A percentile compares a stretch with the other conserved stretches of the same genome.
Evolutionary conservation across 768 basidiomycete genomes (phyloP).

Genomic region (Tricholoma bakamatsutake): DNA sequence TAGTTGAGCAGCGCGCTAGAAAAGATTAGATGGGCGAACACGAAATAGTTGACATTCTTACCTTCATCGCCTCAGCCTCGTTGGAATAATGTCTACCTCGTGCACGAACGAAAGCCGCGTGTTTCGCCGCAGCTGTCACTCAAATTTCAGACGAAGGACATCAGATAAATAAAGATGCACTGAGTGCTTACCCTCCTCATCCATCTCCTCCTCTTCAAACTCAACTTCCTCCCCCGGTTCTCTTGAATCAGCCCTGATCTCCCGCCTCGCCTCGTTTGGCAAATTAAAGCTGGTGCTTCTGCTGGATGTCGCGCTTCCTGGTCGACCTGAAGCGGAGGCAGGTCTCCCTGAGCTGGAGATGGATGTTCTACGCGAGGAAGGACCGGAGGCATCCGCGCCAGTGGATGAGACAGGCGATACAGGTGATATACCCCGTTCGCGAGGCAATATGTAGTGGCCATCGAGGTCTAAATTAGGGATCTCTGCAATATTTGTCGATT

Average conservation of each 20-base stretch:
- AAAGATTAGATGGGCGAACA: background rate
- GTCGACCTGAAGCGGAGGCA: conserved; percentile 47
- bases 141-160: background rate
- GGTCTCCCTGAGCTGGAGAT: conserved; percentile 59
- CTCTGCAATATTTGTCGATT: conserved; percentile 38
- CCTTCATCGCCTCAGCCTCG: conserved; percentile 92
- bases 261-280: conserved; percentile 60
- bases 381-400: conserved; percentile 55
- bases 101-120: conserved; percentile 74
- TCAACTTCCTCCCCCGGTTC: conserved; percentile 68
- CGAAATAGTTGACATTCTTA: conserved; percentile 21
- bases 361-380: conserved; percentile 71
- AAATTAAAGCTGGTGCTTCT: conserved; percentile 83
- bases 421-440: conserved; percentile 30
- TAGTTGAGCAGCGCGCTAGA: conserved; percentile 58
- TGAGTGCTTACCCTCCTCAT: conserved; percentile 67
- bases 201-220: conserved; percentile 75
- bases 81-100: conserved; percentile 85
- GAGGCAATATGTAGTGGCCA: conserved; percentile 31
- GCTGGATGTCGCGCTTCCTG: conserved; percentile 59
- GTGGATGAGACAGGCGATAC: conserved; percentile 46
- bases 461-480: conserved; percentile 76
- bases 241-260: conserved; percentile 48
- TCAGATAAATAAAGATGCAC: background rate
- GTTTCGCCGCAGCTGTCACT: conserved; percentile 66